These are phyloP conservation scores for Peterozyma xylosa DNA, from an alignment of 805 yeast species.

Conservation along the genomic window DNA sequence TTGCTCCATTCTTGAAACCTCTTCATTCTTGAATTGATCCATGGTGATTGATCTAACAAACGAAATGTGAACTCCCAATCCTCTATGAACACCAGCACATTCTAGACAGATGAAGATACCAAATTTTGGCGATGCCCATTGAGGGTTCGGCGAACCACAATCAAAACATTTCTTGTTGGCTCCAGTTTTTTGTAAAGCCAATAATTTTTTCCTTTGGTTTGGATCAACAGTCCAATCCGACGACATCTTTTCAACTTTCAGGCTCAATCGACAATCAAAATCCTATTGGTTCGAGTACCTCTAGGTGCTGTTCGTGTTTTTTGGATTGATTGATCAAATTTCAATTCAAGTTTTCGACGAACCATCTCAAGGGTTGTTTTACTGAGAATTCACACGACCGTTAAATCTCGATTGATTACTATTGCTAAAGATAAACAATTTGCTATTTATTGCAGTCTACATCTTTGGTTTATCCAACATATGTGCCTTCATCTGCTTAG, in stretches of 20 bases:
- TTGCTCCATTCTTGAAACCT: constrained; percentile 79
- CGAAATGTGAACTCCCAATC: constrained; percentile 93
- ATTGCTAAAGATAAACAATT: constrained; percentile 6
- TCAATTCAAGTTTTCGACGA: no score
- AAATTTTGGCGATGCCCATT: constrained; percentile 98
- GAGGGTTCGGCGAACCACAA: constrained; percentile 93
- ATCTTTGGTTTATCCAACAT: constrained; percentile 5
- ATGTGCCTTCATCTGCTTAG: constrained; percentile 28
- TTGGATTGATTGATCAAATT: no score
- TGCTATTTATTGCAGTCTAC: constrained; percentile 7
- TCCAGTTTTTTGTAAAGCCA: constrained; percentile 73
- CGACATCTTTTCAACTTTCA: constrained; percentile 22
- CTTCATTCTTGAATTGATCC: constrained; percentile 97
- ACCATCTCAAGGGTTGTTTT: no score
- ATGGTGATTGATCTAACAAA: constrained; percentile 95
- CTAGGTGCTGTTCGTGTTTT: no score
- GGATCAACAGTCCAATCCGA: constrained; percentile 89
- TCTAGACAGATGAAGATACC: constrained; percentile 96
- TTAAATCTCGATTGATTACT: no score
- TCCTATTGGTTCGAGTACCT: no score
- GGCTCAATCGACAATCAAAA: no score
- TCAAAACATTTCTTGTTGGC: constrained; percentile 87
- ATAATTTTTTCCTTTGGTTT: constrained; percentile 74
- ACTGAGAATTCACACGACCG: no score
- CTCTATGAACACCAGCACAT: constrained; percentile 95